Conservation (phyloP, 1,284 basidiomycete genomes). For the Rhodofomes roseus region DNA sequence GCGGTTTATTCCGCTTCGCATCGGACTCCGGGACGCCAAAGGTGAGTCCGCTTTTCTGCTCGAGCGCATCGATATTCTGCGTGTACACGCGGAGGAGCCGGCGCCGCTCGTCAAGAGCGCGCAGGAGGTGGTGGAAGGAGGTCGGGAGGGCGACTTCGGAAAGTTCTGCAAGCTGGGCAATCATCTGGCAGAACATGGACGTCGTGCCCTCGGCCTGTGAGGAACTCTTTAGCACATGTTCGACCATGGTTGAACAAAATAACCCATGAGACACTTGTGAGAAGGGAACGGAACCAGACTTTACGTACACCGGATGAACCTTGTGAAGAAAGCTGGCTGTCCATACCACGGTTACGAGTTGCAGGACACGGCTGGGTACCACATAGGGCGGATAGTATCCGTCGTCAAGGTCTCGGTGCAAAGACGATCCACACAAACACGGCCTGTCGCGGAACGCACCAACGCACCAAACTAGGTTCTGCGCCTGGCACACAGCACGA, state of each 20-base stretch:
- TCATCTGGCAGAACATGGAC: conserved; percentile 86
- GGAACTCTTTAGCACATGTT: background rate
- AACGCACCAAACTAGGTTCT: too few species aligned
- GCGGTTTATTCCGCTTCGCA: conserved; percentile 45
- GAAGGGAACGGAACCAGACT: background rate
- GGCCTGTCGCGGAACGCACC: too few species aligned
- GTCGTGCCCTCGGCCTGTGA: conserved; percentile 69
- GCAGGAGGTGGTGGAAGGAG: conserved; percentile 77
- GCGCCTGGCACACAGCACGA: too few species aligned
- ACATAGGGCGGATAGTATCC: too few species aligned
- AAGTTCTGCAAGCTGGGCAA: conserved; percentile 74
- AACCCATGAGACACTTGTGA: background rate
- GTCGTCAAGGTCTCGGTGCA: too few species aligned
- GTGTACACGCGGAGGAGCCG: conserved; percentile 88
- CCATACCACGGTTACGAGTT: too few species aligned
- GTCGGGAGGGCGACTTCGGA: conserved; percentile 78
- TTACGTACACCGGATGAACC: background rate
- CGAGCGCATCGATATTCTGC: conserved; percentile 92
- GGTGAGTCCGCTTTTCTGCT: conserved; percentile 79
- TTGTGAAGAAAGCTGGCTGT: background rate
- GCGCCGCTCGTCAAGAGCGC: conserved; percentile 72
- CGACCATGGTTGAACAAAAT: background rate
- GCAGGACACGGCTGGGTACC: too few species aligned
- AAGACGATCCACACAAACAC: too few species aligned
- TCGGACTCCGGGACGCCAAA: conserved; percentile 71